Percentiles rank a stretch among this genome's conserved stretches.
These are phyloP conservation scores for Amphibolis antarctica DNA, from an alignment of 106 monocot species.

Conservation along the genomic window DNA sequence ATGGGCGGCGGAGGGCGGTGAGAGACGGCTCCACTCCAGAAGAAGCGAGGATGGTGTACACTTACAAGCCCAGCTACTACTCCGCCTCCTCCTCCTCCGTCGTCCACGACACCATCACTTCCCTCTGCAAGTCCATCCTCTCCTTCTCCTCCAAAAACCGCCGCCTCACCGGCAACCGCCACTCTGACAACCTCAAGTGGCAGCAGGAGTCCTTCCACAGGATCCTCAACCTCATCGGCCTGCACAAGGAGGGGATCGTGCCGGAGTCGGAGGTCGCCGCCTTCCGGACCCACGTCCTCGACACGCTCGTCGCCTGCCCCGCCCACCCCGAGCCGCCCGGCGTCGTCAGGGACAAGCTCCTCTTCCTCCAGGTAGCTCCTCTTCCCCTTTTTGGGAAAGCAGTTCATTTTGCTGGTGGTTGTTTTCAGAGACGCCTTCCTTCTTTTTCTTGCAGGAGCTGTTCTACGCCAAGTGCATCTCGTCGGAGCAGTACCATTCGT, in stretches of 20 bases:
- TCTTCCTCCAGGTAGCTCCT: conserved; percentile 68
- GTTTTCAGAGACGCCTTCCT: not conserved
- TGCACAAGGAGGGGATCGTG: conserved; percentile 72
- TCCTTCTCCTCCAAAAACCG: conserved; percentile 51
- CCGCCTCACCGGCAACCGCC: conserved; percentile 35
- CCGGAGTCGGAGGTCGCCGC: conserved; percentile 44
- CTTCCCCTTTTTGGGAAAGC: not conserved
- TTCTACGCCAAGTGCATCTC: conserved; percentile 81
- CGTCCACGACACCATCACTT: too few relatives aligned
- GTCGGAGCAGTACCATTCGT: conserved; percentile 53
- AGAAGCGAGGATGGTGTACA: too few relatives aligned
- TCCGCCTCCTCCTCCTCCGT: too few relatives aligned
- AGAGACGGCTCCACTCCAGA: too few relatives aligned
- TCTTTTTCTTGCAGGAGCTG: conserved; percentile 39
- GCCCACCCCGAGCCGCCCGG: conserved; percentile 30
- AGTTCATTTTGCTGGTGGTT: not conserved
- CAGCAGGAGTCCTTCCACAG: conserved; percentile 96
- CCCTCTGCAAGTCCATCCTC: conserved; percentile 26
- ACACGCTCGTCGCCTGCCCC: conserved; percentile 61
- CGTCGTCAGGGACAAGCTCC: conserved; percentile 64
- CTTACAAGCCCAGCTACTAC: too few relatives aligned
- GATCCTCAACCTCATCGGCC: conserved; percentile 65
- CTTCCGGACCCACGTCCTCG: conserved; percentile 58
- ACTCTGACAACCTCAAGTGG: conserved; percentile 70
- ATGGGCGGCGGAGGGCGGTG: not conserved